These are phyloP conservation scores for Starmerella gropengiesseri DNA, from an alignment of 805 yeast species.

Conservation along the genomic window DNA sequence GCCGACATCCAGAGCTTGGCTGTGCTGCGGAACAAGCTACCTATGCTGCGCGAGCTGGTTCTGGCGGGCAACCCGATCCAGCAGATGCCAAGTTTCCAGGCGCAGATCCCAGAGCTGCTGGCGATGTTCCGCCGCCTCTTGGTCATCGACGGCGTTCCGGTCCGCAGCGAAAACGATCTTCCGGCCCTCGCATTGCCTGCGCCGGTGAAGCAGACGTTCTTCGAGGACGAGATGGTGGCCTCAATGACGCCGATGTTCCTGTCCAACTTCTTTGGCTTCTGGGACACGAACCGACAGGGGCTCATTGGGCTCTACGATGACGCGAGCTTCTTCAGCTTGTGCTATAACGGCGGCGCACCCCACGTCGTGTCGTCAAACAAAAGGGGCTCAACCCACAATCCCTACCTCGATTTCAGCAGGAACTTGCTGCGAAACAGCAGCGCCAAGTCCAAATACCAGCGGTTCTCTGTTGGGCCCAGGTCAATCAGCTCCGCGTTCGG, in stretches of 20 bases:
- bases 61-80: slow-evolving; percentile 65
- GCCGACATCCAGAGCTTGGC: slow-evolving; percentile 50
- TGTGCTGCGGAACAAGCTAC: slow-evolving; percentile 66
- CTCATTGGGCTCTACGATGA: slow-evolving; percentile 64
- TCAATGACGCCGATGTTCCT: slow-evolving; percentile 65
- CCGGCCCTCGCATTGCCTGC: slow-evolving; percentile 28
- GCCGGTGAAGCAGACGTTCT: slow-evolving; percentile 52
- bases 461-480: slow-evolving; percentile 59
- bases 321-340: slow-evolving; percentile 74
- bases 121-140: slow-evolving; percentile 68
- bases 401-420: slow-evolving; percentile 17
- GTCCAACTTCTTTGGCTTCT: slow-evolving; percentile 58
- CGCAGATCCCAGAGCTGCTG: slow-evolving; percentile 42
- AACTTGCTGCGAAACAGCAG: slow-evolving; percentile 55
- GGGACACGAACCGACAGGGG: slow-evolving; percentile 72
- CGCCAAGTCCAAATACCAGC: slow-evolving; percentile 39
- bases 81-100: slow-evolving; percentile 38
- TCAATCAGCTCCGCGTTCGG: slow-evolving; percentile 51
- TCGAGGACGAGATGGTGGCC: slow-evolving; percentile 66
- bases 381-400: neutral
- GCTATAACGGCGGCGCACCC: slow-evolving; percentile 65
- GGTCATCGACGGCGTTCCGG: slow-evolving; percentile 62
- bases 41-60: slow-evolving; percentile 62
- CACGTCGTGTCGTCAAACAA: slow-evolving; percentile 26
- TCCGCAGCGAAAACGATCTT: slow-evolving; percentile 63